A percentile compares a stretch with the other conserved stretches of the same genome.
phyloP scores from a whole-genome alignment of 495 filamentous ascomycete species.

The Penicillium canariense region DNA sequence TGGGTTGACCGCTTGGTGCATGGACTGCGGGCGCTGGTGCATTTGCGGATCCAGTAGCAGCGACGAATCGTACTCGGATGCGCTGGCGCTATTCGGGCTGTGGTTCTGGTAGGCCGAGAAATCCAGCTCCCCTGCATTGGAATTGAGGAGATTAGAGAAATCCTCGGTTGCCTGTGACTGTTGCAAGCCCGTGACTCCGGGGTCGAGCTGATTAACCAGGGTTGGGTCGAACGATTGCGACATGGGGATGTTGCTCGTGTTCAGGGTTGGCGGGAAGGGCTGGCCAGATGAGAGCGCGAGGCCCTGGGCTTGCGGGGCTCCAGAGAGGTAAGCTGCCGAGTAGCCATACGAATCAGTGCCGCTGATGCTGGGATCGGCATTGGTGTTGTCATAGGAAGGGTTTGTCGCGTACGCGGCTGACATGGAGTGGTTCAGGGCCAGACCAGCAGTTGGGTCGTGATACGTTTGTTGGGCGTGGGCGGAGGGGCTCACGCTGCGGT shows the following conservation, averaged over 20 bases:
- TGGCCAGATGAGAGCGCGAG: constrained; percentile 31
- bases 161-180: constrained; percentile 36
- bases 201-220: constrained; percentile 38
- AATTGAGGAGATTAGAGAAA: constrained; percentile 40
- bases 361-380: constrained; percentile 19
- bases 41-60: constrained; percentile 48
- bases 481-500: constrained; percentile 45
- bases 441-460: constrained; percentile 34
- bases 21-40: constrained; percentile 36
- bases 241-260: constrained; percentile 33
- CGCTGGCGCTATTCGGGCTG: constrained; percentile 31
- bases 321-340: constrained; percentile 30
- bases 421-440: constrained; percentile 41
- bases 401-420: constrained; percentile 28
- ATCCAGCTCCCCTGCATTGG: constrained; percentile 37
- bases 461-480: constrained; percentile 39
- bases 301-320: constrained; percentile 24
- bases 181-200: constrained; percentile 18
- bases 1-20: constrained; percentile 55
- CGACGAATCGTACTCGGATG: constrained; percentile 38
- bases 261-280: constrained; percentile 26
- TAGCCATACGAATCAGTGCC: constrained; percentile 35
- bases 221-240: constrained; percentile 41
- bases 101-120: constrained; percentile 41
- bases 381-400: constrained; percentile 25